Conservation (phyloP, 2,329 filamentous ascomycete genomes). For the Lecanicillium sp. region DNA sequence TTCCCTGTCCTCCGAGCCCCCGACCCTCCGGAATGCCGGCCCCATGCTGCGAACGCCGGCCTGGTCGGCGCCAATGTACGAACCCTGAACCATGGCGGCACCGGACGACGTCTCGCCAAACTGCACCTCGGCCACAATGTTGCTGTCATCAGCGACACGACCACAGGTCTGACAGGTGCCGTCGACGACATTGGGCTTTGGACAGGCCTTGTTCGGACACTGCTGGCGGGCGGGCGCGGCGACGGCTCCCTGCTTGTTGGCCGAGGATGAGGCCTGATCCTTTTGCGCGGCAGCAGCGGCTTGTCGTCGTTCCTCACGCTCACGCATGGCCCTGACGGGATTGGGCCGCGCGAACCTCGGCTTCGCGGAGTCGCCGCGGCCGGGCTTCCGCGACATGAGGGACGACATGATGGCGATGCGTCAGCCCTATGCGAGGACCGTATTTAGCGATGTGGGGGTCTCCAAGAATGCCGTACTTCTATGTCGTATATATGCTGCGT, state of each 20-base stretch:
- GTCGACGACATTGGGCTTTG: slow-evolving; percentile 55
- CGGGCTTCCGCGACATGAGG: slow-evolving; percentile 35
- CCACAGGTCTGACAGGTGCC: slow-evolving; percentile 79
- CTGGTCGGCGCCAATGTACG: slow-evolving; percentile 79
- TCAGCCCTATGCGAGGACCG: neutral
- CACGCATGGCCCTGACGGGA: slow-evolving; percentile 45
- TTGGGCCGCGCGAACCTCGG: slow-evolving; percentile 41
- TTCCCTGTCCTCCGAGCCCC: slow-evolving; percentile 53
- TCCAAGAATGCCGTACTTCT: neutral
- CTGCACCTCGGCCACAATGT: slow-evolving; percentile 86
- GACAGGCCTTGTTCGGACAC: slow-evolving; percentile 56
- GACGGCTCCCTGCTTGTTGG: slow-evolving; percentile 26
- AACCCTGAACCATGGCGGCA: slow-evolving; percentile 85
- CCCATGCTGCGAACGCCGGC: slow-evolving; percentile 66
- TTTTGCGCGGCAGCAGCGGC: slow-evolving; percentile 26
- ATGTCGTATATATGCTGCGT: neutral
- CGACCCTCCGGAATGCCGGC: slow-evolving; percentile 54
- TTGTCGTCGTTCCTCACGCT: slow-evolving; percentile 42
- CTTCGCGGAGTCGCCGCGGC: slow-evolving; percentile 26
- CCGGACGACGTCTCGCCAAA: slow-evolving; percentile 86
- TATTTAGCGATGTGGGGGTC: neutral
- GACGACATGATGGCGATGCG: slow-evolving; percentile 39
- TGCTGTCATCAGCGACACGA: slow-evolving; percentile 74
- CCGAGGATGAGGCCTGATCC: slow-evolving; percentile 23
- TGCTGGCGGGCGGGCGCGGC: slow-evolving; percentile 32